Evolutionary conservation across 345 rosid species (phyloP).

Genomic region (Eucalyptus paniculata): DNA sequence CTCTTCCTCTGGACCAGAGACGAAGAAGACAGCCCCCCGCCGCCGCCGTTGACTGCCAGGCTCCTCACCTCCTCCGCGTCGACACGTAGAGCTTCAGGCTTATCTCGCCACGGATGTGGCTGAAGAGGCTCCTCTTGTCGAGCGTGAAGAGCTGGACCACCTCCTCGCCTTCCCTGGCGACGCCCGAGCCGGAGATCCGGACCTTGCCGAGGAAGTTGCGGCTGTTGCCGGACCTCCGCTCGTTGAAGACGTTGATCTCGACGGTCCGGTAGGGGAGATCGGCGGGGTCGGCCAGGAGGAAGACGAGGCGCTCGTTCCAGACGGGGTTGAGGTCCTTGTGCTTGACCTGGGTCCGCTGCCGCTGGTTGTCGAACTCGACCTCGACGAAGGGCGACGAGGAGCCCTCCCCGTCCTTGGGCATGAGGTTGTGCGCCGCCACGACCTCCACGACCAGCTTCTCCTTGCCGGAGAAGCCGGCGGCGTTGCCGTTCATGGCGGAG

Average conservation of each 20-base stretch:
- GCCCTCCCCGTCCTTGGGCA: conserved; percentile 80
- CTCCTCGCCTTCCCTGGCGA: conserved; percentile 36
- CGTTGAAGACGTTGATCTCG: conserved; percentile 50
- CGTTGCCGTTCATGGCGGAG: neutral
- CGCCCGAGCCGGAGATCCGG: conserved; percentile 29
- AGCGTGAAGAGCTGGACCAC: conserved; percentile 38
- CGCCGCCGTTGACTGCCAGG: neutral
- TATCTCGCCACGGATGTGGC: conserved; percentile 61
- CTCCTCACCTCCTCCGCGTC: conserved; percentile 9
- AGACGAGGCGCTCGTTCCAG: conserved; percentile 71
- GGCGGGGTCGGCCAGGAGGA: conserved; percentile 25
- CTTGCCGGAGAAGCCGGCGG: neutral
- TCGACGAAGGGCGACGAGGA: conserved; percentile 68
- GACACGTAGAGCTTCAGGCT: conserved; percentile 42
- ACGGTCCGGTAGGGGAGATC: conserved; percentile 46
- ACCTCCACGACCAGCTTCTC: conserved; percentile 66
- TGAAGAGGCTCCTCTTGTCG: conserved; percentile 59
- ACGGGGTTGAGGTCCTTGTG: conserved; percentile 56
- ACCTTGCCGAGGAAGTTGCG: conserved; percentile 60
- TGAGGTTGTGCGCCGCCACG: conserved; percentile 57
- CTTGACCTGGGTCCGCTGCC: conserved; percentile 39
- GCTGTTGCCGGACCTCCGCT: conserved; percentile 36
- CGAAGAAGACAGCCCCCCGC: neutral
- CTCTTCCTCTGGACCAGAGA: conserved; percentile 17
- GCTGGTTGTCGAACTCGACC: conserved; percentile 56